Evolutionary conservation across 2,329 filamentous ascomycete species (phyloP), one percentile per base, ranked within the genome.

Genomic region (Colletotrichum aenigma): DNA sequence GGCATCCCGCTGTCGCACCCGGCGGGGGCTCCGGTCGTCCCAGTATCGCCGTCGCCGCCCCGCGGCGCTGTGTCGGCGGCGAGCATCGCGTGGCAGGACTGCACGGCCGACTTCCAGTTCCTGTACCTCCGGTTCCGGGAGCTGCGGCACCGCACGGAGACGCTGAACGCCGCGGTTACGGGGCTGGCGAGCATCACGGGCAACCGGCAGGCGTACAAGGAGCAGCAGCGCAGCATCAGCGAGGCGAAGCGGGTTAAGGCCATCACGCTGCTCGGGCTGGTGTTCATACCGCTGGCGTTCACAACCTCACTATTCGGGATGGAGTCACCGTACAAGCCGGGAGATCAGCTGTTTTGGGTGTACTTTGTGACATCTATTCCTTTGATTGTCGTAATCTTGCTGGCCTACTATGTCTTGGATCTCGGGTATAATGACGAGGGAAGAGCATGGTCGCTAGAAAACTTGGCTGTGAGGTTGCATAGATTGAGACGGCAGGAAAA

Each of bases 211-310:
- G 77, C 76, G 13, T 77, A 76, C 38, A 72, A 75, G 61, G 78
- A 80, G 69, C 78, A 80, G 72, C 78, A 80, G 71, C 76, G 78
- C 38, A 78, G 76, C 34, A 79, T 79, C 70, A 76, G 79, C 58
- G 78, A 81, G 75, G 76, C 79, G 12, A 79, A 79, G 75, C 77
- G 78, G 67, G 77, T 76, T 15, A 80, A 79, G 74, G 78, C 78
- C 52, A 67, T 80, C 30, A 81, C 78, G 26, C 74, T 80, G 8
- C 71, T 81, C 8, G 79, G 79, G 4, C 76, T 80, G 38, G 72
- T 80, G 8, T 81, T 81, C 43, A 77, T 81, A 55, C 79, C 77
- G 26, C 72, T 80, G 60, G 77, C 79, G 48, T 80, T 78, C 69
- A 76, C 71, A 15, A 70, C 74, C 21, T 76, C 76, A 7, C 48